These are phyloP conservation scores for Berkeleyomyces basicola DNA, from an alignment of 2,329 filamentous ascomycete species.

Conservation along the genomic window DNA sequence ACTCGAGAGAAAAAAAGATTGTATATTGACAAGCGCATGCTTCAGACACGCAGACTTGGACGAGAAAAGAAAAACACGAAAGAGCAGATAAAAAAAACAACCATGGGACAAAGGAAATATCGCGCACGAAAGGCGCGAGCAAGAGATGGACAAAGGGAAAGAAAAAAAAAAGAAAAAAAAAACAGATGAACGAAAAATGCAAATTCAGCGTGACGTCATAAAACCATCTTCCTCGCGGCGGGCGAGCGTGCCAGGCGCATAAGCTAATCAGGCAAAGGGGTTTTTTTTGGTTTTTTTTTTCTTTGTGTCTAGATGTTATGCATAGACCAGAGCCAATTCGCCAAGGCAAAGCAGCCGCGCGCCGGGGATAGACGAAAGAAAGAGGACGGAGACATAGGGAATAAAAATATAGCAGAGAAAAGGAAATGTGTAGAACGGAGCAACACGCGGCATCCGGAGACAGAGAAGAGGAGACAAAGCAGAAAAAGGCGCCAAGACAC, in stretches of 20 bases:
- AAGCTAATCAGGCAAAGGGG: too few species aligned
- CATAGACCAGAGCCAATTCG: too few species aligned
- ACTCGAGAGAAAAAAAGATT: background rate
- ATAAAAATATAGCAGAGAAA: background rate
- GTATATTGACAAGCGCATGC: background rate
- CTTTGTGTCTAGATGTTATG: too few species aligned
- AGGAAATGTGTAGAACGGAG: background rate
- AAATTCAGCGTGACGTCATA: slow-evolving; percentile 2
- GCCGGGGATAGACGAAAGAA: too few species aligned
- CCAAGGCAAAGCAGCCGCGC: too few species aligned
- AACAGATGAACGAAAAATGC: background rate
- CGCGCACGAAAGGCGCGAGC: background rate
- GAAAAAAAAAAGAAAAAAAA: background rate
- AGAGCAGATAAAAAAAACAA: background rate
- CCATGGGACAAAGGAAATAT: background rate
- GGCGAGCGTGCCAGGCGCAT: too few species aligned
- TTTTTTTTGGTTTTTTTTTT: too few species aligned
- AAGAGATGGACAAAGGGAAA: background rate
- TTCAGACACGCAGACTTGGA: background rate
- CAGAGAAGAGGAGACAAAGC: background rate
- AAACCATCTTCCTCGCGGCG: background rate
- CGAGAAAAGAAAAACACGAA: slow-evolving; percentile 1
- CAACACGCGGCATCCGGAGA: background rate
- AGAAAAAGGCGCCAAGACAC: background rate
- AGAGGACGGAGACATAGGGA: background rate